phyloP scores from a whole-genome alignment of 306 rosid genomes.

The Sindora glabra region DNA sequence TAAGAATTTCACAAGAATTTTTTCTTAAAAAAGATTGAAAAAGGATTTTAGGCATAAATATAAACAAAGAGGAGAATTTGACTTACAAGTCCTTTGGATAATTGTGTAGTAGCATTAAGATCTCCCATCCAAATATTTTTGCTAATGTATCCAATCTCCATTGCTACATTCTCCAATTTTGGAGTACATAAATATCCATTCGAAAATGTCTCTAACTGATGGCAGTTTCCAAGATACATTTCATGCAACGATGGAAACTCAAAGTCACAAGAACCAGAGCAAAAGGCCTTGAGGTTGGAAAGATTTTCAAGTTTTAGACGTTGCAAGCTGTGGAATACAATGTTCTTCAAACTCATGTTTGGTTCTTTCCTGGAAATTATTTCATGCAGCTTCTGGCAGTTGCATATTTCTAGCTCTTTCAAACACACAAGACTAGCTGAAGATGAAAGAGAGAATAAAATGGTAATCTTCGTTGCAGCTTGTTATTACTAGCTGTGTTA shows the following conservation, averaged over 20 bases:
- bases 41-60: no score
- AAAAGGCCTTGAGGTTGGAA: conserved; percentile 4
- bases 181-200: not conserved
- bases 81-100: conserved; percentile 9
- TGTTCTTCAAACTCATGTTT: not conserved
- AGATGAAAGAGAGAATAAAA: conserved; percentile 10
- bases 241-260: conserved; percentile 10
- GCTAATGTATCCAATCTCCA: conserved; percentile 1
- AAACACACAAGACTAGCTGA: conserved; percentile 7
- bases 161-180: not conserved
- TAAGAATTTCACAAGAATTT: not conserved
- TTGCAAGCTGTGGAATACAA: not conserved
- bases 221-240: conserved; percentile 1
- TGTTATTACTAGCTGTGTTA: not conserved
- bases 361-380: not conserved
- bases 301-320: conserved; percentile 2
- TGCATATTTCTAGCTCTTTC: conserved; percentile 8
- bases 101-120: not conserved
- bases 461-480: not conserved
- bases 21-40: not conserved
- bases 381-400: not conserved
- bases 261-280: not conserved
- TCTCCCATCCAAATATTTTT: conserved; percentile 12
- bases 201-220: conserved; percentile 7
- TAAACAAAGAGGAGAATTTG: not conserved